These are phyloP conservation scores for Phylloporus sp. DNA, from an alignment of 768 basidiomycete species.

Conservation along the genomic window DNA sequence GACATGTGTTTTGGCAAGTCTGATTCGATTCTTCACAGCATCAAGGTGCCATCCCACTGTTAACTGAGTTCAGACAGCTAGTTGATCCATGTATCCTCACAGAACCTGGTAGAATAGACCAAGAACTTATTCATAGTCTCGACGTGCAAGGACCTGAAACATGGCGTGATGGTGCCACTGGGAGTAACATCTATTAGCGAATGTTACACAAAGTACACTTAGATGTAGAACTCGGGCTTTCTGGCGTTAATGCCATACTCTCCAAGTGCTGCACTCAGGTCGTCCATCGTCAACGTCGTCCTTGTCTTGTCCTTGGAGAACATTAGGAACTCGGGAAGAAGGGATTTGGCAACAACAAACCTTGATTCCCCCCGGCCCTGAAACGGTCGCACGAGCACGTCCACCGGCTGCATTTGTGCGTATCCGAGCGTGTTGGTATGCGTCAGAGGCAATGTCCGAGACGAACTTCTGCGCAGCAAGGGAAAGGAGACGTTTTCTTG, in stretches of 20 bases:
- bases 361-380: constrained; percentile 61
- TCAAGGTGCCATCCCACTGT: no score
- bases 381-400: constrained; percentile 52
- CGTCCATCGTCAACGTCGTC: constrained; percentile 96
- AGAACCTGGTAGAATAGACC: no score
- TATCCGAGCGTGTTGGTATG: constrained; percentile 96
- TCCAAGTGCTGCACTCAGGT: constrained; percentile 85
- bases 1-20: no score
- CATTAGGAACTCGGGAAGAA: constrained; percentile 5
- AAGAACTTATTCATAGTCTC: no score
- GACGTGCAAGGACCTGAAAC: background rate
- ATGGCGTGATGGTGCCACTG: background rate
- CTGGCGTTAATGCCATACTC: constrained; percentile 95
- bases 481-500: constrained; percentile 89
- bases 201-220: constrained; percentile 10
- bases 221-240: constrained; percentile 94
- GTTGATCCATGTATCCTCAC: no score
- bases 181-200: background rate
- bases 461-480: constrained; percentile 98
- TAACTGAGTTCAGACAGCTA: no score
- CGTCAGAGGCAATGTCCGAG: constrained; percentile 93
- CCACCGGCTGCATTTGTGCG: constrained; percentile 83
- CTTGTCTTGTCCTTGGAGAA: constrained; percentile 74
- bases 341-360: constrained; percentile 36
- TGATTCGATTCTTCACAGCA: no score